Evolutionary conservation across 352 stramenopile genomes (phyloP).

Genomic region (Phytopythium montanum): DNA sequence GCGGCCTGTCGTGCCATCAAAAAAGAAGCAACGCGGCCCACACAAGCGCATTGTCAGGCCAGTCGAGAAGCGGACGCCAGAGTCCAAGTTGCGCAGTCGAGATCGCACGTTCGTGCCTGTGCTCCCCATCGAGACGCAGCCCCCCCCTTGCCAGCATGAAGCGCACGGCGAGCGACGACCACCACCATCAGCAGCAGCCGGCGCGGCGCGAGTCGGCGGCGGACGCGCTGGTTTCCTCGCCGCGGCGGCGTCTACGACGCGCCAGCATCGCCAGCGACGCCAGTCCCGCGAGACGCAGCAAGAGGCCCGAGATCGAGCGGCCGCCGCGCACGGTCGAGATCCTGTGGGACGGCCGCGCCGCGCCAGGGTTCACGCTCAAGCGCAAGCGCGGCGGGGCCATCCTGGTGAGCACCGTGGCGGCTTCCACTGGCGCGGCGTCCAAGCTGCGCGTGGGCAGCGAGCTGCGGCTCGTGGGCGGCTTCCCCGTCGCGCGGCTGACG

Average conservation of each 20-base stretch:
- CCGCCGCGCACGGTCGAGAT: conserved; percentile 60
- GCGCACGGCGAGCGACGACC: background rate
- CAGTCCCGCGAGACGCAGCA: background rate
- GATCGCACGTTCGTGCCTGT: background rate
- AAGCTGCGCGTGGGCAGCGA: conserved; percentile 60
- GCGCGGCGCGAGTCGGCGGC: background rate
- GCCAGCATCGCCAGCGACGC: background rate
- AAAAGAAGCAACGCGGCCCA: background rate
- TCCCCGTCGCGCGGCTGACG: conserved; percentile 67
- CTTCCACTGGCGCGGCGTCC: conserved; percentile 10
- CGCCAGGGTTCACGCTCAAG: conserved; percentile 74
- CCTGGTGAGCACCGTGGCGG: conserved; percentile 58
- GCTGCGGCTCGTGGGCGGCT: conserved; percentile 70
- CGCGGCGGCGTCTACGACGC: conserved; percentile 5
- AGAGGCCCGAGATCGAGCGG: conserved; percentile 13
- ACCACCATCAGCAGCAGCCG: background rate
- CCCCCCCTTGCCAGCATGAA: background rate
- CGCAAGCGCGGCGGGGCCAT: conserved; percentile 67
- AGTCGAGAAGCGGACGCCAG: background rate
- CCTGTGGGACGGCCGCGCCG: conserved; percentile 50
- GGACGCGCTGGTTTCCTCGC: conserved; percentile 1
- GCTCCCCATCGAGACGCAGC: background rate
- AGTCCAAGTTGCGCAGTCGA: background rate
- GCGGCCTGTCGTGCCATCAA: background rate
- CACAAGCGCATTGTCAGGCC: background rate